These are phyloP conservation scores for Monilinia fructicola DNA, from an alignment of 2,329 filamentous ascomycete species.

Conservation along the genomic window DNA sequence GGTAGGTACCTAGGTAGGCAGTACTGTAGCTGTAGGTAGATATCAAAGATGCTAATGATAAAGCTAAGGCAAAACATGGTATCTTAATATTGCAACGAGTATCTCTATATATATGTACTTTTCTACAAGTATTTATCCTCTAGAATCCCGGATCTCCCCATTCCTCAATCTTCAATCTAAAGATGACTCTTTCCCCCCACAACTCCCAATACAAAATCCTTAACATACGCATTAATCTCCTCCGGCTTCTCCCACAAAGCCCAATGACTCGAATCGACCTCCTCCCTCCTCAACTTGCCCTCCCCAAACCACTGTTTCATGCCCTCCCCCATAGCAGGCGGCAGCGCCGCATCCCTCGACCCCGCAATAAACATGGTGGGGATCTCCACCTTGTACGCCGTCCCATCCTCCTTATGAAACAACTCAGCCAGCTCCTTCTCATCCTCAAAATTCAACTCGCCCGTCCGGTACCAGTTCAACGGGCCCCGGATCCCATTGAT, in stretches of 20 bases:
- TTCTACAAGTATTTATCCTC: background rate
- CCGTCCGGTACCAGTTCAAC: conserved; percentile 84
- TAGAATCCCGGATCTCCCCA: too few relatives aligned
- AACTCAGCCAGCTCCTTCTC: conserved; percentile 63
- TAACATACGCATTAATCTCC: conserved; percentile 64
- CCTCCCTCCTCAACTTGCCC: conserved; percentile 53
- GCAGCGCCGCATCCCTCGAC: conserved; percentile 68
- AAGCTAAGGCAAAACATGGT: too few relatives aligned
- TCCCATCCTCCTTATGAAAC: conserved; percentile 47
- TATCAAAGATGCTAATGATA: too few relatives aligned
- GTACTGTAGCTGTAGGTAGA: too few relatives aligned
- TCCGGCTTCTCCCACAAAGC: conserved; percentile 71
- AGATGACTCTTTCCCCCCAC: conserved; percentile 17
- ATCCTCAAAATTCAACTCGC: conserved; percentile 72
- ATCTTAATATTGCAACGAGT: too few relatives aligned
- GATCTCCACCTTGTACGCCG: conserved; percentile 52
- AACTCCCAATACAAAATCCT: conserved; percentile 37
- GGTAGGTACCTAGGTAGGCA: too few relatives aligned
- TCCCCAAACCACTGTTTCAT: conserved; percentile 65
- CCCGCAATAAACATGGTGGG: conserved; percentile 77
- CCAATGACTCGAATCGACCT: conserved; percentile 78
- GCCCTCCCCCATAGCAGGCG: conserved; percentile 64
- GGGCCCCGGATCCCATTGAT: conserved; percentile 74
- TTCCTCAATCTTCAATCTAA: background rate
- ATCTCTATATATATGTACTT: background rate